Conservation (phyloP, 1,139 yeast species). For the Debaryomyces subglobosus region DNA sequence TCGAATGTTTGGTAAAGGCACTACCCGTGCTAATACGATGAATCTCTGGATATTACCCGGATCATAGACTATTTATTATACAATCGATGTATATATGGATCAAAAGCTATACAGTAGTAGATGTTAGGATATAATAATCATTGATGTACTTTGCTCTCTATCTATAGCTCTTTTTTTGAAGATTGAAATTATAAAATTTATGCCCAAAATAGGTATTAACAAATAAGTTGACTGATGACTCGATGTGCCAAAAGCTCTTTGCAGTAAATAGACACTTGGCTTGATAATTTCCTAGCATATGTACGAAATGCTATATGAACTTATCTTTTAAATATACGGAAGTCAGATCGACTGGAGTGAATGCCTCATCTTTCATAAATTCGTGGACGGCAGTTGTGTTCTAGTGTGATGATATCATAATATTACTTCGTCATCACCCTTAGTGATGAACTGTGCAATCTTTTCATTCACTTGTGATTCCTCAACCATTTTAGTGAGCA, state of each 20-base stretch:
- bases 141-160: neutral
- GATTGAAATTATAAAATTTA: neutral
- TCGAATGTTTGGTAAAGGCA: conserved; percentile 1
- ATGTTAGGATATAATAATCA: neutral
- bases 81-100: neutral
- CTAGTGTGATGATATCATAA: conserved; percentile 7
- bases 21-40: neutral
- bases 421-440: conserved; percentile 22
- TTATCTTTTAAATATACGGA: too few species aligned
- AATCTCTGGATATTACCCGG: conserved; percentile 10
- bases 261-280: neutral
- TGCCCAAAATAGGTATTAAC: neutral
- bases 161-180: neutral
- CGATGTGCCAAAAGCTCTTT: neutral
- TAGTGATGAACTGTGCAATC: conserved; percentile 32
- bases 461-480: conserved; percentile 27
- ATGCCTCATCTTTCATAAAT: neutral
- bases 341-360: neutral
- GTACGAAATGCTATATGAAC: neutral
- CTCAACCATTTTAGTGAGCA: conserved; percentile 27
- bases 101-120: neutral
- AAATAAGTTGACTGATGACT: neutral
- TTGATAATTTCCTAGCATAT: neutral
- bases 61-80: neutral
- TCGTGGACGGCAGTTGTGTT: neutral